phyloP scores from a whole-genome alignment of 768 basidiomycete genomes.

The Agrocybe praecox region DNA sequence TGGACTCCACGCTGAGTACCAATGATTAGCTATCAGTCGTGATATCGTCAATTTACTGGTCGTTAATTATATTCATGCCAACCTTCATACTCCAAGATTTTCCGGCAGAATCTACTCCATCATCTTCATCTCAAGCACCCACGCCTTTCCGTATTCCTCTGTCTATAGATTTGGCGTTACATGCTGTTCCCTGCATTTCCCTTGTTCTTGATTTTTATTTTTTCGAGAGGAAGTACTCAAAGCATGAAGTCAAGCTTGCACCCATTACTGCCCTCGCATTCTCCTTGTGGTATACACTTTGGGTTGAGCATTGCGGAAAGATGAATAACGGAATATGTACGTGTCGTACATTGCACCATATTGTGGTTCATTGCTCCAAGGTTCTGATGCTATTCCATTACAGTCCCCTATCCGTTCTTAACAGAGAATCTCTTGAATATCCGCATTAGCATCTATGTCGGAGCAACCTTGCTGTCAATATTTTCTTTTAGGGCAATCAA shows the following conservation, averaged over 20 bases:
- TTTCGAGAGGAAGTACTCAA: conserved; percentile 59
- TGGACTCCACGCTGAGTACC: neutral
- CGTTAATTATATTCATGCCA: conserved; percentile 57
- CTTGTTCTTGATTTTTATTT: conserved; percentile 70
- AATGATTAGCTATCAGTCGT: conserved; percentile 34
- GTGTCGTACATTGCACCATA: conserved; percentile 23
- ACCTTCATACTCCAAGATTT: conserved; percentile 44
- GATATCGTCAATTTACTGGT: conserved; percentile 67
- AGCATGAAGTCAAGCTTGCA: conserved; percentile 27
- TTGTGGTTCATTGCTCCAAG: neutral
- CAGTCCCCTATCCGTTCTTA: conserved; percentile 87
- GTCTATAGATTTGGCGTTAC: conserved; percentile 62
- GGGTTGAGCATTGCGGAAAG: conserved; percentile 68
- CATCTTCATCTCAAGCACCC: conserved; percentile 30
- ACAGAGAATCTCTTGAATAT: conserved; percentile 54
- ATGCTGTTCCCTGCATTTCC: conserved; percentile 60
- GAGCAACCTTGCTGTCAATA: conserved; percentile 51
- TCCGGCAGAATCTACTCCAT: conserved; percentile 18
- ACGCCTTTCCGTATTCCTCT: conserved; percentile 47
- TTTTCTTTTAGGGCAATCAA: conserved; percentile 64
- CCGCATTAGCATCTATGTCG: conserved; percentile 63
- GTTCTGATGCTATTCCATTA: neutral
- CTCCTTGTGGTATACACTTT: conserved; percentile 54
- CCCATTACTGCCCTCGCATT: conserved; percentile 30
- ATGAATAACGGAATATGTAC: conserved; percentile 69